A percentile compares a stretch with the other conserved stretches of the same genome.
Conservation (phyloP, 495 filamentous ascomycete genomes). For the Hypoxylon intermedium region DNA sequence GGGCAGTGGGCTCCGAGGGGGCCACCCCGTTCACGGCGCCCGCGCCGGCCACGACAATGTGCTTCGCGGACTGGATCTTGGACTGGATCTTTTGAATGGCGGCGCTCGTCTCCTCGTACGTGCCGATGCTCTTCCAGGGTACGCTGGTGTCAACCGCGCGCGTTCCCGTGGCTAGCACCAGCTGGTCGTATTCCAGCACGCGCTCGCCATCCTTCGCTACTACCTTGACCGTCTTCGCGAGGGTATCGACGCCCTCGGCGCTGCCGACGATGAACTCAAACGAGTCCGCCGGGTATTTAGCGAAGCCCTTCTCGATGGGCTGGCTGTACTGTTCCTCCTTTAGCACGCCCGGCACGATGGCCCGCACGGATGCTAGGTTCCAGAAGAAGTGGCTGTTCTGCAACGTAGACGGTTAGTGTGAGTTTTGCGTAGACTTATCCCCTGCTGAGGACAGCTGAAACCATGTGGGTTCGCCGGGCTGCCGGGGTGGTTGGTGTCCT, state of each 20-base stretch:
- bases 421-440: neutral
- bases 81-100: slow-evolving; percentile 40
- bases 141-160: slow-evolving; percentile 33
- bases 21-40: slow-evolving; percentile 51
- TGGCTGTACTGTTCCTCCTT: slow-evolving; percentile 57
- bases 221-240: slow-evolving; percentile 40
- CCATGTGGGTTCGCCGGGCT: slow-evolving; percentile 11
- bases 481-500: neutral
- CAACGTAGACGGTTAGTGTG: slow-evolving; percentile 31
- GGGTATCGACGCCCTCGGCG: slow-evolving; percentile 46
- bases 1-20: too few species aligned
- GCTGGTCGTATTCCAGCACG: slow-evolving; percentile 44
- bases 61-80: slow-evolving; percentile 44
- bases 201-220: slow-evolving; percentile 23
- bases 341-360: slow-evolving; percentile 57
- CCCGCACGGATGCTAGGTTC: slow-evolving; percentile 63
- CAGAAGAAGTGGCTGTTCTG: slow-evolving; percentile 64
- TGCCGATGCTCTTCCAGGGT: slow-evolving; percentile 54
- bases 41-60: slow-evolving; percentile 55
- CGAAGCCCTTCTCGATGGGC: slow-evolving; percentile 49
- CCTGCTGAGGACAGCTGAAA: slow-evolving; percentile 25
- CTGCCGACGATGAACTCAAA: slow-evolving; percentile 54
- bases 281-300: slow-evolving; percentile 46
- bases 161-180: slow-evolving; percentile 44
- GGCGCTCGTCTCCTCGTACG: slow-evolving; percentile 44